A percentile compares a stretch with the other conserved stretches of the same genome.
Conservation (phyloP, 106 monocot genomes). For the Posidonia australis region DNA sequence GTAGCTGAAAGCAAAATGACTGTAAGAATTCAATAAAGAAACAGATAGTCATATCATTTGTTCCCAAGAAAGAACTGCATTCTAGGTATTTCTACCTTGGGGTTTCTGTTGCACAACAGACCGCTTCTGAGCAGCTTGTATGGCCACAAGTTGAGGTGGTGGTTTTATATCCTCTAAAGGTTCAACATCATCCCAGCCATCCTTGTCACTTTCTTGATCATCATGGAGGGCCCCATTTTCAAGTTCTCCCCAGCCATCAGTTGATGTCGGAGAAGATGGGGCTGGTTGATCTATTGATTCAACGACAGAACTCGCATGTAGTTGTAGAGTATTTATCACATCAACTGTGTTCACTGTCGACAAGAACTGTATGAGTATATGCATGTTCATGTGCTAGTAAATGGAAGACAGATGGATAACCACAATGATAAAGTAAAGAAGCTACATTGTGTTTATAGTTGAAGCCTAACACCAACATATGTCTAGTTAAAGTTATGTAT, state of each 20-base stretch:
- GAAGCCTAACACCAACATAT: too few relatives aligned
- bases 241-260: constrained; percentile 83
- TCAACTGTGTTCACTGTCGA: not conserved
- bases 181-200: constrained; percentile 94
- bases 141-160: constrained; percentile 27
- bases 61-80: too few relatives aligned
- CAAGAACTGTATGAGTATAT: too few relatives aligned
- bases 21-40: not conserved
- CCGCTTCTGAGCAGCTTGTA: constrained; percentile 83
- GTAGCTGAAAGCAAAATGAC: constrained; percentile 14
- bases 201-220: constrained; percentile 56
- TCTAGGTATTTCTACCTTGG: constrained; percentile 20
- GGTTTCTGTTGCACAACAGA: constrained; percentile 51
- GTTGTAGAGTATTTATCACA: constrained; percentile 6
- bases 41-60: too few relatives aligned
- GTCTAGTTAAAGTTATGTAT: too few relatives aligned
- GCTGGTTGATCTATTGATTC: constrained; percentile 38
- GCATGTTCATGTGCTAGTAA: too few relatives aligned
- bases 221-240: constrained; percentile 45
- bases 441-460: too few relatives aligned
- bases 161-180: constrained; percentile 66
- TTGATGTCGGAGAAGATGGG: constrained; percentile 70
- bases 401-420: too few relatives aligned
- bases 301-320: constrained; percentile 21
- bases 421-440: not conserved